Base-by-base conservation (phyloP, 768 basidiomycete genomes). In the Leccinum boreale region DNA sequence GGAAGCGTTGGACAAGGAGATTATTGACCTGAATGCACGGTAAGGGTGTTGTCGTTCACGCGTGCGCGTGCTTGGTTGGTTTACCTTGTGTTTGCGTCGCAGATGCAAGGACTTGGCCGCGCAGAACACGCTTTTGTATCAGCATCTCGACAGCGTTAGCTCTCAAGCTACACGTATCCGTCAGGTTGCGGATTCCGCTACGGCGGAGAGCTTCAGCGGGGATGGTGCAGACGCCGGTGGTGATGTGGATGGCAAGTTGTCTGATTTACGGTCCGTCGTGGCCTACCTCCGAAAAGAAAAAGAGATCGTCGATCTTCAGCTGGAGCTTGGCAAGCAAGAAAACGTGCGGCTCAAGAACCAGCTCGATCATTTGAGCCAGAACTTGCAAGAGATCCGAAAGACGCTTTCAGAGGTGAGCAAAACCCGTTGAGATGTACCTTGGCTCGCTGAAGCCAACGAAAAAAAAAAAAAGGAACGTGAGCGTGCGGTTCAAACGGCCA, bases 281-380 rank as follows among this genome's bases (percentile, higher is more conserved):
- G 80, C 85, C 3, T 94, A 90, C 71, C 76, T 95, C 33, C 82
- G 93, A 44, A 92, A 89, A 67, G 93, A 94, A 78, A 94, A 95
- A 74, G 92, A 94, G 69, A 92, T 95, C 53, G 87, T 91, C 47
- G 92, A 95, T 63, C 81, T 94, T 31, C 91, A 94, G 61, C 79
- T 92, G 24, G 90, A 94, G 65, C 82, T 94, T 50, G 81, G 86
- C 77, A 84, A 82, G 67, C 83, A 85, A 64, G 92, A 94, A 74
- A 90, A 81, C 62, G 73, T 82, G 9, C 82, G 92, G 5, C 70
- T 92, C 52, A 90, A 88, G 70, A 74, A 81, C 19, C 89, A 94
- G 67, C 81, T 90, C 26, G 91, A 93, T 6, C 86, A 89, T 64
- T 69, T 92, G 44, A 78, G 80, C 15, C 85, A 85, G 60, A 83